phyloP scores from a whole-genome alignment of 176 grass and related monocot genomes.

The Tillandsia leiboldiana region DNA sequence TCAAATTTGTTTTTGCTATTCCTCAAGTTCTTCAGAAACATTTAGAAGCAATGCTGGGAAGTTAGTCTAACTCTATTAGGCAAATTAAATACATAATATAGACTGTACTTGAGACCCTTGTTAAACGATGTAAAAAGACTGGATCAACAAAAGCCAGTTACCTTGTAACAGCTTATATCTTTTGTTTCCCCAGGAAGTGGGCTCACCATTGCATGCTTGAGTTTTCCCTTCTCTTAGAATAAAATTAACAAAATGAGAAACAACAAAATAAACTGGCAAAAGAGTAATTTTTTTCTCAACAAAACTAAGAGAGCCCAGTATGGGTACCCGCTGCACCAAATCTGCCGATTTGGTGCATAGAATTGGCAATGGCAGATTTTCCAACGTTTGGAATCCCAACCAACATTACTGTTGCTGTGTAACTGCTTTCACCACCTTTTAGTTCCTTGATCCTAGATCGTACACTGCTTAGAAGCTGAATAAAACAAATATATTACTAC shows the following conservation, averaged over 20 bases:
- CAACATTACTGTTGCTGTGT: constrained; percentile 46
- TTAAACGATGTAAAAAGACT: background rate
- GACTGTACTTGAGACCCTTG: background rate
- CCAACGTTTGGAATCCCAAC: constrained; percentile 76
- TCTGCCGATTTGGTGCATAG: constrained; percentile 69
- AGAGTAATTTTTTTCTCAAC: background rate
- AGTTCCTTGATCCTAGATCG: constrained; percentile 41
- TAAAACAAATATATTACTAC: constrained; percentile 5
- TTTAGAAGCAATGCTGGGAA: too few species aligned
- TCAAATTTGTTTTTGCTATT: too few species aligned
- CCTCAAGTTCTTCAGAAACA: too few species aligned
- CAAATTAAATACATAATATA: background rate
- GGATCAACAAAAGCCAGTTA: constrained; percentile 9
- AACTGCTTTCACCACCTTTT: constrained; percentile 36
- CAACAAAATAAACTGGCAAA: background rate
- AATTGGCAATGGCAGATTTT: constrained; percentile 56
- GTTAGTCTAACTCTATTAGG: too few species aligned
- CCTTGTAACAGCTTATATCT: constrained; percentile 72
- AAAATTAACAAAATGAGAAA: background rate
- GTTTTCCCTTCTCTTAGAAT: constrained; percentile 66
- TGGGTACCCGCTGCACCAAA: constrained; percentile 47
- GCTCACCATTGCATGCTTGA: constrained; percentile 60
- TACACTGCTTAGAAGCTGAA: constrained; percentile 44
- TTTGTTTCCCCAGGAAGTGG: constrained; percentile 71
- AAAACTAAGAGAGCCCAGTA: background rate